phyloP scores from a whole-genome alignment of 768 basidiomycete species.

The Suillus ampliporus region DNA sequence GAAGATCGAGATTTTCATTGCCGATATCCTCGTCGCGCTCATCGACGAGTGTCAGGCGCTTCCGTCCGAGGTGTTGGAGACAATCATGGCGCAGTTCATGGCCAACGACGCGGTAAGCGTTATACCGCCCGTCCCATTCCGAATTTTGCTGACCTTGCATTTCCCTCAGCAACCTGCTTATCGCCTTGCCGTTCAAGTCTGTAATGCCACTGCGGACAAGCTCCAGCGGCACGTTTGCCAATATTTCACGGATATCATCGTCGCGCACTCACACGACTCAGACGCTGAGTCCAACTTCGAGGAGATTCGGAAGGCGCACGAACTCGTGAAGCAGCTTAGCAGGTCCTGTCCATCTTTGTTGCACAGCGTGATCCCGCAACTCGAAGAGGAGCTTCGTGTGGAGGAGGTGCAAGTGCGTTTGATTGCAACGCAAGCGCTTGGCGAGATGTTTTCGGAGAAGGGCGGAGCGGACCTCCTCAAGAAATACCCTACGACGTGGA shows the following conservation, averaged over 20 bases:
- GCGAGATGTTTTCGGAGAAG: constrained; percentile 88
- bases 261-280: constrained; percentile 57
- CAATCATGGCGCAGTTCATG: constrained; percentile 84
- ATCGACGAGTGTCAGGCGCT: constrained; percentile 85
- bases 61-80: constrained; percentile 81
- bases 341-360: constrained; percentile 80
- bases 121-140: not conserved
- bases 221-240: constrained; percentile 88
- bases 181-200: constrained; percentile 84
- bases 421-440: constrained; percentile 86
- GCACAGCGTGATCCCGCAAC: constrained; percentile 89
- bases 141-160: constrained; percentile 11
- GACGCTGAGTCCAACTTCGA: constrained; percentile 62
- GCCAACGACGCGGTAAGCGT: constrained; percentile 74
- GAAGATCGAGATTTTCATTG: constrained; percentile 84
- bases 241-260: constrained; percentile 92
- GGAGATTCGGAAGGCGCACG: constrained; percentile 79
- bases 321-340: constrained; percentile 83
- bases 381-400: constrained; percentile 88
- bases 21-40: constrained; percentile 88
- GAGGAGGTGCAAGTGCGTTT: constrained; percentile 73
- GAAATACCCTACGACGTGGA: constrained; percentile 88
- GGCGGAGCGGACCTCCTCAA: constrained; percentile 72
- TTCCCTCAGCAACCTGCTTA: constrained; percentile 70
- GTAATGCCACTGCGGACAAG: constrained; percentile 82